Evolutionary conservation across 179 eudicot species (phyloP).

Genomic region (Vitellaria paradoxa): DNA sequence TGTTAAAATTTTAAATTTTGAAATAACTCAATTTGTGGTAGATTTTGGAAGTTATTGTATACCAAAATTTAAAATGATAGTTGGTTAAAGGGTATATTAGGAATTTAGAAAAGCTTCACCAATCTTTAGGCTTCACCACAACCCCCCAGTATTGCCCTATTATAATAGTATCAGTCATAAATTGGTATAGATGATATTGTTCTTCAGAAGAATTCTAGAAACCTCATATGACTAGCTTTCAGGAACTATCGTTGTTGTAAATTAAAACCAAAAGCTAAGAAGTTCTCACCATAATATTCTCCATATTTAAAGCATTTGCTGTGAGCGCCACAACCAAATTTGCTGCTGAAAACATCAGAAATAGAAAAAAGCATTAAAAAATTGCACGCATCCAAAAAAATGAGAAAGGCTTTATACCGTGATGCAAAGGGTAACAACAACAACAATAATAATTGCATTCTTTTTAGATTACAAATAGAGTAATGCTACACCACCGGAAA

Average conservation of each 20-base stretch:
- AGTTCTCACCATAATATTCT: conserved; percentile 44
- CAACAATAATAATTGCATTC: background rate
- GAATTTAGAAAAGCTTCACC: background rate
- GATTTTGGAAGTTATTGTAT: too few species aligned
- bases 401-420: background rate
- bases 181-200: too few species aligned
- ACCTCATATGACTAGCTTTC: background rate
- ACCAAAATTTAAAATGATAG: too few species aligned
- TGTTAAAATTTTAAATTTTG: too few species aligned
- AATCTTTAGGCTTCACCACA: background rate
- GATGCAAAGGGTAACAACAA: background rate
- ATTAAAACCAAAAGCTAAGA: background rate
- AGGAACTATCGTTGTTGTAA: background rate
- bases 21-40: too few species aligned
- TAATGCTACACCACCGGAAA: too few species aligned
- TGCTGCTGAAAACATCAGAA: conserved; percentile 48
- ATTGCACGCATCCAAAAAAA: background rate
- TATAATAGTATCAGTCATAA: background rate
- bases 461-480: background rate
- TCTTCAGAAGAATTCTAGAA: background rate
- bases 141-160: background rate
- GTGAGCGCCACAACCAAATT: conserved; percentile 44
- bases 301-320: conserved; percentile 53
- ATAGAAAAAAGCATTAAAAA: background rate
- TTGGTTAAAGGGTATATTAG: too few species aligned